These are phyloP conservation scores for Ceratocystis albifundus DNA, from an alignment of 2,329 filamentous ascomycete genomes.

Conservation along the genomic window DNA sequence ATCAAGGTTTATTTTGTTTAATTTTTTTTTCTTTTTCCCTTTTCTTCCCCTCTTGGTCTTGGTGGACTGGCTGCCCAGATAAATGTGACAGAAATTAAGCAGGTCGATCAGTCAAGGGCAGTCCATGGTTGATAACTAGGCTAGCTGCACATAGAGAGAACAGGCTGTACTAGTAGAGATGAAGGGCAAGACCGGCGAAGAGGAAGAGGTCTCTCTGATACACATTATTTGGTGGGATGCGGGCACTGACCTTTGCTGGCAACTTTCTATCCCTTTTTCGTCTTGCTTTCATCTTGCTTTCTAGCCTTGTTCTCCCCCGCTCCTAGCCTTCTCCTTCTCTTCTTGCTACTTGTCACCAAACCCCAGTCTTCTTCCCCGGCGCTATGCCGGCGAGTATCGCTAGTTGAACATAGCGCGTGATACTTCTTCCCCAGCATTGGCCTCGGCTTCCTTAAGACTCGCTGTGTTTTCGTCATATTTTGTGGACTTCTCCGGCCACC, in stretches of 20 bases:
- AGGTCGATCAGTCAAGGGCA: slow-evolving; percentile 1
- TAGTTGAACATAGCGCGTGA: neutral
- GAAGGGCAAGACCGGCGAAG: neutral
- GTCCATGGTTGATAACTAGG: neutral
- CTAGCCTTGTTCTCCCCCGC: neutral
- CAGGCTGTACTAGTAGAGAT: neutral
- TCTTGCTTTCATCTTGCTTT: neutral
- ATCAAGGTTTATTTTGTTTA: no score
- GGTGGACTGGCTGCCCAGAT: neutral
- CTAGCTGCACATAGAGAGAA: neutral
- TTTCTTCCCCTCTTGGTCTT: neutral
- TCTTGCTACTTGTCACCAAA: neutral
- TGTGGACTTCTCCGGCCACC: neutral
- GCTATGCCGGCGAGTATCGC: slow-evolving; percentile 6
- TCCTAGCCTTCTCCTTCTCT: neutral
- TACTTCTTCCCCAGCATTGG: neutral
- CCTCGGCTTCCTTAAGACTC: neutral
- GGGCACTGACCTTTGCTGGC: no score
- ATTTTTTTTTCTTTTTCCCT: neutral
- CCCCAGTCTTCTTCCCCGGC: slow-evolving; percentile 8
- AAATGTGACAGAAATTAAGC: neutral
- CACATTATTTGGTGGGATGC: neutral
- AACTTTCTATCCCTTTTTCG: neutral
- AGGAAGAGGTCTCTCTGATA: neutral
- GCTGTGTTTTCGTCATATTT: slow-evolving; percentile 3